These are phyloP conservation scores for Raffaelea albimanens DNA, from an alignment of 2,329 filamentous ascomycete genomes.

Conservation along the genomic window DNA sequence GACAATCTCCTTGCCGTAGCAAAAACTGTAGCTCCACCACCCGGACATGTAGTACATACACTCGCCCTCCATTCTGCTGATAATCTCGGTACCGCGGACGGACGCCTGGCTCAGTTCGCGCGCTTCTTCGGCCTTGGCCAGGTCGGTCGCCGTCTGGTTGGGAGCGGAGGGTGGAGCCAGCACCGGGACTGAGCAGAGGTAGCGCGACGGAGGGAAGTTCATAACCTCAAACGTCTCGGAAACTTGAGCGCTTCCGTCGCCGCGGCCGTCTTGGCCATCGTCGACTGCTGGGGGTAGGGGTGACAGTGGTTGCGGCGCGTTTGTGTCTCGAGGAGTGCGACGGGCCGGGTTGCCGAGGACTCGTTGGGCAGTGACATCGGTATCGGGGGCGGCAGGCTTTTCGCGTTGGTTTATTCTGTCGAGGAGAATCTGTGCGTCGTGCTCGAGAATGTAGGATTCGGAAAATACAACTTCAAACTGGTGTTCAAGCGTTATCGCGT, in stretches of 20 bases:
- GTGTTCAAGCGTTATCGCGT: not conserved
- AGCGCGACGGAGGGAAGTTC: conserved; percentile 58
- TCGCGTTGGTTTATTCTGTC: conserved; percentile 24
- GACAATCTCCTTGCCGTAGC: conserved; percentile 76
- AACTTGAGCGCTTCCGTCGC: conserved; percentile 24
- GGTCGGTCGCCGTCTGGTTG: conserved; percentile 57
- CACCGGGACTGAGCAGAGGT: conserved; percentile 76
- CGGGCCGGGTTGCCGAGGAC: conserved; percentile 19
- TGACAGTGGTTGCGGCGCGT: conserved; percentile 2
- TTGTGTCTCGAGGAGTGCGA: conserved; percentile 14
- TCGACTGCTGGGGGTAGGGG: conserved; percentile 14
- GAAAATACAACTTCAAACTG: conserved; percentile 77
- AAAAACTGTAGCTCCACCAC: conserved; percentile 96
- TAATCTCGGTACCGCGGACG: conserved; percentile 67
- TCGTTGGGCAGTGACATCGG: conserved; percentile 28
- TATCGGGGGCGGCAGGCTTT: conserved; percentile 5
- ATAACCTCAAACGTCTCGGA: conserved; percentile 62
- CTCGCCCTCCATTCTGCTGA: conserved; percentile 65
- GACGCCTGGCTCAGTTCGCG: conserved; percentile 72
- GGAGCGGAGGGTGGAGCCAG: conserved; percentile 48
- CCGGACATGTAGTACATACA: conserved; percentile 77
- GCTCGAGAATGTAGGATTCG: conserved; percentile 60
- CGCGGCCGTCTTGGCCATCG: conserved; percentile 16
- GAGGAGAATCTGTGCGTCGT: conserved; percentile 56
- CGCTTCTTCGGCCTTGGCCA: conserved; percentile 65